These are phyloP conservation scores for Elongisporangium anandrum DNA, from an alignment of 352 stramenopile genomes.

Conservation along the genomic window DNA sequence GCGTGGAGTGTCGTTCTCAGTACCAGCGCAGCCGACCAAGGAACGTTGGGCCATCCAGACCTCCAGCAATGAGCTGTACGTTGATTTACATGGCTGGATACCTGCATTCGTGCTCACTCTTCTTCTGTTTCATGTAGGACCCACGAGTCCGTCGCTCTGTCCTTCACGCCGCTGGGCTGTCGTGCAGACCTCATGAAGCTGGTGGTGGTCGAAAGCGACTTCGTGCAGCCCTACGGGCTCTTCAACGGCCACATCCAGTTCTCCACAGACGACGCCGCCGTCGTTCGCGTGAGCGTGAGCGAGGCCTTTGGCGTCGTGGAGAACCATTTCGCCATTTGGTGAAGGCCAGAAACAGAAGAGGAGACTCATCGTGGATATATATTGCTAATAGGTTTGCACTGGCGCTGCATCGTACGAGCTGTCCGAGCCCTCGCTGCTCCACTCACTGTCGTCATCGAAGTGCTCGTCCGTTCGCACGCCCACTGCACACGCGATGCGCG, in stretches of 20 bases:
- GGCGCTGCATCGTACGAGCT: not conserved
- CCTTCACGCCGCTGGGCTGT: constrained; percentile 24
- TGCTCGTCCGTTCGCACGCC: constrained; percentile 9
- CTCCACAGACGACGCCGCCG: constrained; percentile 6
- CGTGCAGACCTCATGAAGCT: constrained; percentile 28
- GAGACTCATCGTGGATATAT: not conserved
- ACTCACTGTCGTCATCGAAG: not conserved
- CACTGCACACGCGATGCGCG: constrained; percentile 38
- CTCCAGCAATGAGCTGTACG: not conserved
- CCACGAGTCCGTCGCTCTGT: constrained; percentile 18
- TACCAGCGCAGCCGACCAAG: constrained; percentile 14
- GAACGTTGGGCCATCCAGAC: constrained; percentile 17
- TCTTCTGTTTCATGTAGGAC: not conserved
- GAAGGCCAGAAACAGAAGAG: not conserved
- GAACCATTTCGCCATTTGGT: constrained; percentile 39
- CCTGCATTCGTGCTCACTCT: too few relatives aligned
- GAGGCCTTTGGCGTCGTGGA: constrained; percentile 43
- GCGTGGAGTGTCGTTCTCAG: constrained; percentile 23
- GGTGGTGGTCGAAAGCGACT: constrained; percentile 27
- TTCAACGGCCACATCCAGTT: constrained; percentile 18
- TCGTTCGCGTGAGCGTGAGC: constrained; percentile 14
- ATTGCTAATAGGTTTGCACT: not conserved
- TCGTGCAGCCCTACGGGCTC: constrained; percentile 35
- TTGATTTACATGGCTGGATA: not conserved
- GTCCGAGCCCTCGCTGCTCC: not conserved